A percentile compares a stretch with the other conserved stretches of the same genome.
phyloP scores from a whole-genome alignment of 208 protist genomes.

The Lotmaria passim region DNA sequence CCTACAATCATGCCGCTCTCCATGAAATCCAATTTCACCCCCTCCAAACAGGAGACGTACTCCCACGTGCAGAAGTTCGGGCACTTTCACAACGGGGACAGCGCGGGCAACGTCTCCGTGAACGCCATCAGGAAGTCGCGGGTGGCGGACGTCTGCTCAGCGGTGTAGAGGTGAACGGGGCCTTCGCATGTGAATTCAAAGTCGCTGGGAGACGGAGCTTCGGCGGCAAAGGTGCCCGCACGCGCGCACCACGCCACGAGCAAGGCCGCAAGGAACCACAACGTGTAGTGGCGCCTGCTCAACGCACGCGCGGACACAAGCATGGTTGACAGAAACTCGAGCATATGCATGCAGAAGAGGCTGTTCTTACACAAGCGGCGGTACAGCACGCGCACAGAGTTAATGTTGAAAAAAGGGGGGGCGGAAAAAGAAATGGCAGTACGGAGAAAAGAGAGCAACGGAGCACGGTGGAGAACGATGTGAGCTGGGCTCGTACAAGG shows the following conservation, averaged over 20 bases:
- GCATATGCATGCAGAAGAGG: too few relatives aligned
- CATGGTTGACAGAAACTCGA: not conserved
- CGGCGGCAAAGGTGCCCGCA: not conserved
- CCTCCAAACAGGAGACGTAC: not conserved
- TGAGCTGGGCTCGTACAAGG: not conserved
- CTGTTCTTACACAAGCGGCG: too few relatives aligned
- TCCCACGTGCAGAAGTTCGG: constrained; percentile 16
- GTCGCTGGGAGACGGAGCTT: not conserved
- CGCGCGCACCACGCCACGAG: not conserved
- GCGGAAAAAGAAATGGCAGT: not conserved
- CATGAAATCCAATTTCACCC: not conserved
- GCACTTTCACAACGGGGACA: not conserved
- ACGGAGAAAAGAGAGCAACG: not conserved
- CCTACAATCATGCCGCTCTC: not conserved
- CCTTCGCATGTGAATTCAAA: not conserved
- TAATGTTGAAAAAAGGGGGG: not conserved
- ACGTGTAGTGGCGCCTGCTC: not conserved
- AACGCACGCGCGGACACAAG: not conserved
- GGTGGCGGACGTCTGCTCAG: not conserved
- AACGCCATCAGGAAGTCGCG: constrained; percentile 1
- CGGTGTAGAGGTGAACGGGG: not conserved
- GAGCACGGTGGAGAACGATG: not conserved
- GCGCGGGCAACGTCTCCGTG: not conserved
- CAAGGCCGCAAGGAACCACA: constrained; percentile 8
- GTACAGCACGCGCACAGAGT: too few relatives aligned